phyloP scores from a whole-genome alignment of 345 rosid species.

The Punica granatum region DNA sequence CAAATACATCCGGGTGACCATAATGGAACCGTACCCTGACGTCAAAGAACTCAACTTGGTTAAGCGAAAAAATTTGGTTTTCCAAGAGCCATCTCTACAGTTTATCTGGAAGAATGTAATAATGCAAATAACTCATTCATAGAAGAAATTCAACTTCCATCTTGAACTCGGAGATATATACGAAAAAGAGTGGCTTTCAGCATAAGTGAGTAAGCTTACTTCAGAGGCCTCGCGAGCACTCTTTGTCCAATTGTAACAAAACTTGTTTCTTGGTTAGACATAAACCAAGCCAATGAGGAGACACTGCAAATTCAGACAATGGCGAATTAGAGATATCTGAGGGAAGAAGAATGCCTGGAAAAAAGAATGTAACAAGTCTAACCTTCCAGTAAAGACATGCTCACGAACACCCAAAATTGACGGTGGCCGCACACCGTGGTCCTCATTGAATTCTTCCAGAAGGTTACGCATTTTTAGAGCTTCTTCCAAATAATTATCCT shows the following conservation, averaged over 20 bases:
- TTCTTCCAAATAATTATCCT: slow-evolving; percentile 99
- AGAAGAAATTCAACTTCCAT: not conserved
- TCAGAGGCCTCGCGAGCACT: slow-evolving; percentile 93
- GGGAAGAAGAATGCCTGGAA: slow-evolving; percentile 1
- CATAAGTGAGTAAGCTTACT: slow-evolving; percentile 35
- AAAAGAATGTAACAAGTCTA: slow-evolving; percentile 1
- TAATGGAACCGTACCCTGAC: slow-evolving; percentile 93
- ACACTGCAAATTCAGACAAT: slow-evolving; percentile 47
- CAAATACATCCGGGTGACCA: slow-evolving; percentile 96
- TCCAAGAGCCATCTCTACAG: not conserved
- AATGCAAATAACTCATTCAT: not conserved
- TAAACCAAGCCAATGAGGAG: slow-evolving; percentile 97
- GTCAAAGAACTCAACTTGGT: slow-evolving; percentile 12
- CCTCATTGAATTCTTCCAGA: slow-evolving; percentile 89
- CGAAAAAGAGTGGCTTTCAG: not conserved
- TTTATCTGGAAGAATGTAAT: not conserved
- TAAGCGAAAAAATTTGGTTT: not conserved
- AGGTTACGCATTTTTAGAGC: slow-evolving; percentile 96
- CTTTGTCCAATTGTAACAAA: slow-evolving; percentile 96
- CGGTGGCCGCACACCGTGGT: slow-evolving; percentile 92
- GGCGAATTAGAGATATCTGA: slow-evolving; percentile 13
- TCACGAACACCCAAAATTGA: slow-evolving; percentile 93
- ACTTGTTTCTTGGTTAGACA: slow-evolving; percentile 98
- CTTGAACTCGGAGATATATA: not conserved
- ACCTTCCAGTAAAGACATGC: slow-evolving; percentile 98